phyloP scores from a whole-genome alignment of 2,329 filamentous ascomycete species.

The Didymella arachidicola region DNA sequence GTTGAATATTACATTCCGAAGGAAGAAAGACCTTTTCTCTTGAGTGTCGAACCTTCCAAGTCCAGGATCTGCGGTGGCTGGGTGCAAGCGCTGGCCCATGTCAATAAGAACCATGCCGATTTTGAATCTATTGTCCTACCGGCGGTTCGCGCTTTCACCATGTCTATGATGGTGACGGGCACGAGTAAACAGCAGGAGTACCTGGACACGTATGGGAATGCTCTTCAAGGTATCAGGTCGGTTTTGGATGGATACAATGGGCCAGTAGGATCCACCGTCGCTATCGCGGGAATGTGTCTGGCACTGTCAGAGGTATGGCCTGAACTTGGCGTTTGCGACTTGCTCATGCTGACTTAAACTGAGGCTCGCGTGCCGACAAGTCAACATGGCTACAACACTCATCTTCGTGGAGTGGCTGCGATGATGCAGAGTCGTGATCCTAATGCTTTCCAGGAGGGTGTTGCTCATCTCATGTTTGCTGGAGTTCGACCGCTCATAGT shows the following conservation, averaged over 20 bases:
- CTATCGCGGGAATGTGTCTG: conserved; percentile 14
- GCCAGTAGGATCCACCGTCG: conserved; percentile 4
- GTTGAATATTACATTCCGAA: conserved; percentile 15
- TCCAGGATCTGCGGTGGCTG: conserved; percentile 17
- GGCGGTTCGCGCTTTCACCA: conserved; percentile 11
- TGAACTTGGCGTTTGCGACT: neutral
- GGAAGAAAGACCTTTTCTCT: conserved; percentile 11
- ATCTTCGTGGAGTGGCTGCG: neutral
- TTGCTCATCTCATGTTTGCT: neutral
- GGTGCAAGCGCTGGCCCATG: conserved; percentile 14
- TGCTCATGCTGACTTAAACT: neutral
- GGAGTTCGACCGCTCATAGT: neutral
- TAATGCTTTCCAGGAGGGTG: neutral
- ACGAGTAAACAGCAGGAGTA: conserved; percentile 4
- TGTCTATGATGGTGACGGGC: conserved; percentile 8
- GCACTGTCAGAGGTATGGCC: conserved; percentile 10
- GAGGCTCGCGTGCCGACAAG: neutral
- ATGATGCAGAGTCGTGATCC: neutral
- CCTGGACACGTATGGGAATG: conserved; percentile 10
- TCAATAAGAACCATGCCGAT: conserved; percentile 6
- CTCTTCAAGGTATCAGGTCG: conserved; percentile 10
- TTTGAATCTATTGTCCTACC: conserved; percentile 3
- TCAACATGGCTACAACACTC: neutral
- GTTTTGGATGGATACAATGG: neutral
- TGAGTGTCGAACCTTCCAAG: conserved; percentile 8